Base-by-base conservation (phyloP, 2,329 filamentous ascomycete genomes). In the Zymoseptoria passerinii region DNA sequence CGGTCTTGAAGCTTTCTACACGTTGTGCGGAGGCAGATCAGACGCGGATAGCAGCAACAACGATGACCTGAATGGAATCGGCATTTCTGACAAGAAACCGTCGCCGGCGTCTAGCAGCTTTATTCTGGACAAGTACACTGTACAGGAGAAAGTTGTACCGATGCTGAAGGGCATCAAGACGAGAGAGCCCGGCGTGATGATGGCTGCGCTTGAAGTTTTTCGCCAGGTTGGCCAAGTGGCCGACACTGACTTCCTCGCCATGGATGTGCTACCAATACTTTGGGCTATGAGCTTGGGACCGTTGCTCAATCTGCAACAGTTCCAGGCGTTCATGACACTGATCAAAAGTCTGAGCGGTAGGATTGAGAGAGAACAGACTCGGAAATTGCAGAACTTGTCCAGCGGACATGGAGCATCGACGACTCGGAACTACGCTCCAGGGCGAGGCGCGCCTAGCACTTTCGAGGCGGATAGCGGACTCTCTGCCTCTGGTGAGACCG, bases 121-220 rank as follows among this genome's bases (percentile, higher is more conserved):
- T 0, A 92, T 92, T 2, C 78, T 99, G 28, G 94, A 99, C 76
- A 97, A 97, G 73, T 97, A 94, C 70, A 97, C 94, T 0, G 92
- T 99, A 76, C 94, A 99, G 72, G 94, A 99, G 71, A 97, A 96
- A 77, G 89, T 99, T 35, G 83, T 97, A 0, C 94, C 94, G 0
- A 77, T 97, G 4, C 80, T 99, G 61, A 91, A 89, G 69, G 91
- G 81, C 1, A 97, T 99, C 76, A 97, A 96, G 75, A 99, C 94
- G 0, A 97, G 96, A 71, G 94, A 99, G 72, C 94, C 94, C 0
- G 92, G 91, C 7, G 94, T 99, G 8, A 97, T 97, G 89, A 88
- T 97, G 79, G 92, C 92, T 5, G 88, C 91, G 0, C 78, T 97
- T 35, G 87, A 86, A 57, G 90, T 96, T 0, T 85, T 97, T 64